Base-by-base conservation (phyloP, 495 filamentous ascomycete species). In the Neurospora hispaniola region DNA sequence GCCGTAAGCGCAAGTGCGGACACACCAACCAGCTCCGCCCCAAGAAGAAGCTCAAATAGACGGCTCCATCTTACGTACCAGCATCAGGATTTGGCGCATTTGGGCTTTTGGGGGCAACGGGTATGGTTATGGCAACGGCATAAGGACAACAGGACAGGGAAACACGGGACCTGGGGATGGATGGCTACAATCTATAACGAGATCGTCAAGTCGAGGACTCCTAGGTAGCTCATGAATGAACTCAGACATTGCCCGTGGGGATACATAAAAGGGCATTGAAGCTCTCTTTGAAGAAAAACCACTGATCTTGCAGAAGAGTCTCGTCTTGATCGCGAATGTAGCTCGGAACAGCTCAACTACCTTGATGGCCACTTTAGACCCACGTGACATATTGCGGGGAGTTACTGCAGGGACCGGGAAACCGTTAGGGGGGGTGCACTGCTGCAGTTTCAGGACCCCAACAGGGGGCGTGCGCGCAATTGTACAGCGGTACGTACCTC, bases 41-140 rank as follows among this genome's bases (percentile, higher is more conserved):
- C 83, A 99, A 99, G 95, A 99, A 99, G 94, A 99, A 99, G 94
- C 90, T 99, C 80, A 99, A 99, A 89, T 99, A 94, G 79, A 82
- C 81, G 76, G 79, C 78, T 82, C 74, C 46, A 27, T 69, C 69
- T 46, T 71, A 6, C 69, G 66, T 75, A 74, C 70, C 71, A 75
- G 74, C 77, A 79, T 80, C 74, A 79, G 79, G 77, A 75, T 81
- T 77, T 78, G 82, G 80, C 80, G 82, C 81, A 78, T 78, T 76
- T 78, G 75, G 78, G 74, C 80, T 81, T 81, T 80, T 75, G 69
- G 70, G 71, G 14, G 3, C 54, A 66, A 66, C 3, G 54, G 54
- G 54, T 12, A 66, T 35, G 54, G 54, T 35, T 7, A 66, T 6
- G 54, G 54, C 54, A 66, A 66, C 27, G 54, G 27, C 54, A 66